Conservation (phyloP, 805 yeast genomes). For the Metschnikowia santaceciliae region DNA sequence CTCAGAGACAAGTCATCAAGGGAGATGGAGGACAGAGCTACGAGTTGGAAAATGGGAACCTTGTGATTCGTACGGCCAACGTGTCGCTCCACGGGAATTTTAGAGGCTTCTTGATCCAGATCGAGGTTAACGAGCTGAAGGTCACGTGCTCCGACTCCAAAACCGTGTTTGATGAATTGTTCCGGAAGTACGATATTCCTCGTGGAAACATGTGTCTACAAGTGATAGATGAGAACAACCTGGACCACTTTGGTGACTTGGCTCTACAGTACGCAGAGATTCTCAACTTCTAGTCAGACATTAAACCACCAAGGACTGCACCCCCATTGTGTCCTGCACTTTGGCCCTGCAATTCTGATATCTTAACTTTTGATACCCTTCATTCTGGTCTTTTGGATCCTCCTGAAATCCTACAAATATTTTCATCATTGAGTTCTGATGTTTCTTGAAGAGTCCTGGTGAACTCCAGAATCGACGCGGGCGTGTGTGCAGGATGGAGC, state of each 20-base stretch:
- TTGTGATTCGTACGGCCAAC: constrained; percentile 61
- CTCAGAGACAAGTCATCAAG: constrained; percentile 58
- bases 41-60: constrained; percentile 48
- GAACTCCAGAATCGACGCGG: background rate
- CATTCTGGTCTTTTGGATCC: background rate
- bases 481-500: background rate
- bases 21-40: constrained; percentile 76
- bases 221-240: constrained; percentile 23
- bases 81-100: constrained; percentile 71
- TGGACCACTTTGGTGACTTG: constrained; percentile 37
- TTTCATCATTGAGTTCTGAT: too few species aligned
- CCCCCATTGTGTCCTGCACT: too few species aligned
- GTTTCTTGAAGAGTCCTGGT: background rate
- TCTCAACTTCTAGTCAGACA: constrained; percentile 28
- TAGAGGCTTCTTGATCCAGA: constrained; percentile 64
- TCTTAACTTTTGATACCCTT: too few species aligned
- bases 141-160: constrained; percentile 8
- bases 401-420: background rate
- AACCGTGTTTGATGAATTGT: constrained; percentile 24
- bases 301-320: too few species aligned
- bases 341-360: background rate
- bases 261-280: constrained; percentile 41
- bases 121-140: constrained; percentile 33
- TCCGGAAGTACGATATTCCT: constrained; percentile 36
- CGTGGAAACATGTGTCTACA: constrained; percentile 33